phyloP scores from a whole-genome alignment of 129 eudicot species.

The Kitagawia praeruptora region DNA sequence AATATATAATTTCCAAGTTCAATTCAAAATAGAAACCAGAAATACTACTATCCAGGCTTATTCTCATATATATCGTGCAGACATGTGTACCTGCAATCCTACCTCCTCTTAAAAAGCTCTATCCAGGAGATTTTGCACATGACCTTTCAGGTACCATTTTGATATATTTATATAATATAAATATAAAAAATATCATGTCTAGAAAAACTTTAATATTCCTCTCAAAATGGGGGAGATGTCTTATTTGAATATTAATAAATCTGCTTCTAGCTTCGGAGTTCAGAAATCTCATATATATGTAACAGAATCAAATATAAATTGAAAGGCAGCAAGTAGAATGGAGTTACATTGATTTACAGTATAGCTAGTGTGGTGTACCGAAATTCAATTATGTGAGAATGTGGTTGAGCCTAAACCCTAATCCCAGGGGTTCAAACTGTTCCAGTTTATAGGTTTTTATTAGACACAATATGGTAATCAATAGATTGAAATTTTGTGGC shows the following conservation, averaged over 20 bases:
- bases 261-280: background rate
- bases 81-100: constrained; percentile 82
- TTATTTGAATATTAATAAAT: background rate
- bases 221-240: background rate
- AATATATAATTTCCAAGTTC: background rate
- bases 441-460: background rate
- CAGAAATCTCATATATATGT: background rate
- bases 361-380: background rate
- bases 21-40: background rate
- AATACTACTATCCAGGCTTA: background rate
- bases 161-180: background rate
- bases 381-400: background rate
- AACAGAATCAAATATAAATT: background rate
- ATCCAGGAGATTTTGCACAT: constrained; percentile 64
- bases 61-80: constrained; percentile 31
- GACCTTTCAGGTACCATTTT: constrained; percentile 48
- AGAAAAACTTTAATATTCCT: background rate
- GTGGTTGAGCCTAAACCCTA: background rate
- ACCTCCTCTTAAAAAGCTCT: constrained; percentile 77
- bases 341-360: background rate
- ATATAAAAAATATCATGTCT: background rate
- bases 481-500: background rate
- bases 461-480: background rate
- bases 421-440: background rate
- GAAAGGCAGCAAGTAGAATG: background rate